These are phyloP conservation scores for Boeremia exigua DNA, from an alignment of 2,329 filamentous ascomycete species.

Conservation along the genomic window DNA sequence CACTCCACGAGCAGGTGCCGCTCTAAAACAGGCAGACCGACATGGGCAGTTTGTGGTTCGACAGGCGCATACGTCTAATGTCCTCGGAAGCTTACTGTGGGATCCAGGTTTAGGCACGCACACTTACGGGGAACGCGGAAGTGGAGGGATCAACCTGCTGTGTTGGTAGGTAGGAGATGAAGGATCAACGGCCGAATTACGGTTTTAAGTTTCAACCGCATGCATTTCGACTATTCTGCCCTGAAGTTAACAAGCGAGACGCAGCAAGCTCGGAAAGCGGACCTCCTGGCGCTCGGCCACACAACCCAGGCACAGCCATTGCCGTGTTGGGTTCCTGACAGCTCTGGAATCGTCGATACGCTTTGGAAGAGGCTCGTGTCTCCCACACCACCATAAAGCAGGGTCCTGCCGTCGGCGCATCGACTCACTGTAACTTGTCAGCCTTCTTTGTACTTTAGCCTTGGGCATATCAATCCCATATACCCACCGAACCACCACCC, in stretches of 20 bases:
- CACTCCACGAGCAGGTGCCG: slow-evolving; percentile 20
- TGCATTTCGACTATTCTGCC: slow-evolving; percentile 27
- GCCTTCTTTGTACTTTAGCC: slow-evolving; percentile 4
- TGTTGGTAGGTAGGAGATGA: slow-evolving; percentile 14
- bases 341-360: slow-evolving; percentile 36
- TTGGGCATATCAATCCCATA: slow-evolving; percentile 14
- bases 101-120: slow-evolving; percentile 13
- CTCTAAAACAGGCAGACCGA: slow-evolving; percentile 25
- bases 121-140: slow-evolving; percentile 23
- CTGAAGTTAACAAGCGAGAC: slow-evolving; percentile 29
- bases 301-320: slow-evolving; percentile 24
- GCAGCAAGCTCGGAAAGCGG: slow-evolving; percentile 22
- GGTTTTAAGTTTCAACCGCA: slow-evolving; percentile 28
- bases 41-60: slow-evolving; percentile 37
- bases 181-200: slow-evolving; percentile 29
- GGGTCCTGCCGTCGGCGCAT: slow-evolving; percentile 2
- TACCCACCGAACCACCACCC: slow-evolving; percentile 10
- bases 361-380: slow-evolving; percentile 22
- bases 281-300: slow-evolving; percentile 22
- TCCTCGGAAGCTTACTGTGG: slow-evolving; percentile 10
- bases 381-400: slow-evolving; percentile 18
- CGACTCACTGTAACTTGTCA: background rate
- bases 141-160: slow-evolving; percentile 10
- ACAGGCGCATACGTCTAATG: slow-evolving; percentile 18
- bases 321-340: slow-evolving; percentile 19